Conservation (phyloP, 768 basidiomycete genomes). For the Hypholoma fasciculare region DNA sequence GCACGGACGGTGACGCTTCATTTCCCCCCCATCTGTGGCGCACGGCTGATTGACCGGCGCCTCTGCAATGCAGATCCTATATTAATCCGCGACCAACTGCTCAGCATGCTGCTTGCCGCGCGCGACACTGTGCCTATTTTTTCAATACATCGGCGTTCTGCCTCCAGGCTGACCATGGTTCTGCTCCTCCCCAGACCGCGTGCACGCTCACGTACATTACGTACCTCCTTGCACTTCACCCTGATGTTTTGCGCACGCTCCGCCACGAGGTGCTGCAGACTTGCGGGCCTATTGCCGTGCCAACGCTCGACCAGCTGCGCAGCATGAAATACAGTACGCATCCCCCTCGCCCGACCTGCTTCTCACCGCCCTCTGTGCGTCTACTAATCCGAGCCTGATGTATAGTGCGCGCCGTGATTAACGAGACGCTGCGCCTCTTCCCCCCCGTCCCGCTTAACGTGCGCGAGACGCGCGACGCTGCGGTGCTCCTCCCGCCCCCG, state of each 20-base stretch:
- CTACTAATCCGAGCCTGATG: conserved; percentile 3
- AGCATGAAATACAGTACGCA: conserved; percentile 63
- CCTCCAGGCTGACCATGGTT: background rate
- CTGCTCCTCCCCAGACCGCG: conserved; percentile 49
- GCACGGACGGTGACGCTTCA: conserved; percentile 52
- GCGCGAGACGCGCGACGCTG: conserved; percentile 51
- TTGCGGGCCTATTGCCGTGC: conserved; percentile 46
- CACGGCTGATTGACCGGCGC: too few species aligned
- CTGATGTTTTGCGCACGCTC: conserved; percentile 51
- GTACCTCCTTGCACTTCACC: conserved; percentile 70
- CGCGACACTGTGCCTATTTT: conserved; percentile 63
- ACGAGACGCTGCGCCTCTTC: conserved; percentile 77
- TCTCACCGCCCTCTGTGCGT: background rate
- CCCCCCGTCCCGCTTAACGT: conserved; percentile 78
- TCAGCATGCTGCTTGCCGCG: conserved; percentile 76
- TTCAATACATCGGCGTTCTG: conserved; percentile 3
- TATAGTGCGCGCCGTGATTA: conserved; percentile 73
- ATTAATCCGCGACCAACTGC: conserved; percentile 73
- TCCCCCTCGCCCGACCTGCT: too few species aligned
- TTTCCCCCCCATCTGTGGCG: background rate
- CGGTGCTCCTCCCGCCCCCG: conserved; percentile 52
- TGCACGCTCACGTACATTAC: conserved; percentile 67
- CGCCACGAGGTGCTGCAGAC: conserved; percentile 61
- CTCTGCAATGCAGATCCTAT: conserved; percentile 46
- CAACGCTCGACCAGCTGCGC: conserved; percentile 58